phyloP scores from a whole-genome alignment of 1,284 basidiomycete genomes.

The Trichosporon sp. region DNA sequence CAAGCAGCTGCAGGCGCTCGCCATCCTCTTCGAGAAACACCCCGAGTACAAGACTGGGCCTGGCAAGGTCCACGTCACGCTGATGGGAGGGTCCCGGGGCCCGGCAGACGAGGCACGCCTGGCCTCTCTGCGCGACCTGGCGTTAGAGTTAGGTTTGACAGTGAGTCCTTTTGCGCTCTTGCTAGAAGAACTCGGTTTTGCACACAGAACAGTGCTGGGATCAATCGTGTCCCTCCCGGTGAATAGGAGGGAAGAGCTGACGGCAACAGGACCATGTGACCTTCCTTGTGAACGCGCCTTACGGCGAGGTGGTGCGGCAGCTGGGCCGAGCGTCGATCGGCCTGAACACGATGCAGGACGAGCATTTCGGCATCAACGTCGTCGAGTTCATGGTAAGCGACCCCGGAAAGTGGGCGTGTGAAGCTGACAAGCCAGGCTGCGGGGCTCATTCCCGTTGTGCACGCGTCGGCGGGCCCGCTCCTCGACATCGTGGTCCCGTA shows the following conservation, averaged over 20 bases:
- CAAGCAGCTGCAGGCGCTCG: slow-evolving; percentile 74
- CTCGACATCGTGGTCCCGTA: slow-evolving; percentile 86
- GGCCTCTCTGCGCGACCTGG: slow-evolving; percentile 64
- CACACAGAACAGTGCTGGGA: not conserved
- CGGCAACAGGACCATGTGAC: slow-evolving; percentile 66
- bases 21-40: slow-evolving; percentile 64
- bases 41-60: slow-evolving; percentile 60
- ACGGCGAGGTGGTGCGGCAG: slow-evolving; percentile 68
- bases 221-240: not conserved
- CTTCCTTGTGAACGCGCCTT: slow-evolving; percentile 83
- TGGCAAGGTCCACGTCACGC: slow-evolving; percentile 41
- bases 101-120: slow-evolving; percentile 73
- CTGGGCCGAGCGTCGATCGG: slow-evolving; percentile 78
- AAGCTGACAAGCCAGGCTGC: slow-evolving; percentile 68
- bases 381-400: slow-evolving; percentile 90
- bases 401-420: not conserved
- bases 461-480: slow-evolving; percentile 89
- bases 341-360: slow-evolving; percentile 95
- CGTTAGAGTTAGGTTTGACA: slow-evolving; percentile 66
- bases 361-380: slow-evolving; percentile 98
- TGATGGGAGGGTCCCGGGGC: slow-evolving; percentile 85
- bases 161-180: slow-evolving; percentile 58
- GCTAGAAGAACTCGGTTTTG: not conserved
- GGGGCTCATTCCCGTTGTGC: slow-evolving; percentile 86
- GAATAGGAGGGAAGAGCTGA: slow-evolving; percentile 13